Evolutionary conservation across 257 asterid species (phyloP), one percentile per base, ranked within the genome.

Genomic region (Nicotiana undulata): DNA sequence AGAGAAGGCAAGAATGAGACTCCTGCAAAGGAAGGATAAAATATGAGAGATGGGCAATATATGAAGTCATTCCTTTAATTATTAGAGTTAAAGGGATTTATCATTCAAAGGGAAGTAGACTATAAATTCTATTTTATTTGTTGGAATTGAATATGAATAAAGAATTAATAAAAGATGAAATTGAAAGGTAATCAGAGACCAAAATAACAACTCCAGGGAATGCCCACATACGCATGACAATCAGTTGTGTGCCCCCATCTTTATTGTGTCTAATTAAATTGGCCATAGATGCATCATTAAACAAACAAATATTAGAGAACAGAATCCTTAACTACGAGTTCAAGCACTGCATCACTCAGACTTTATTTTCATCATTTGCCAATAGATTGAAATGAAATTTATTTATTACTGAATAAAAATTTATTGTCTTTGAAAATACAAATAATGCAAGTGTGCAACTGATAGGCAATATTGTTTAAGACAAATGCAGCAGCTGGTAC

Each of bases 1-100:
- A 92, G 84, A 93, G 97, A 83, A 86, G 94, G 88, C 98, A 92
- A 75, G 91, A 87, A 88, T 80, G 77, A 82, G 94, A 91, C 86
- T 92, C 97, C 99, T 95, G 97, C 82, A 81, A 86, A 63, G 75
- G 77, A 63, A 80, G 22, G 16, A 53, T 24, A 67, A 80, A 81
- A 72, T 68, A 70, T 16, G 60, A 67, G 63, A 49, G 61, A 49
- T 74, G 79, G 60, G 68, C 72, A 79, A 76, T 31, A 70, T 55
- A 51, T 52, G 79, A 12, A 40, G 49, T 40, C 49, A 40, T 40
- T 40, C 49, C 49, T 40, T 8, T 40, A 2, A 40, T 40, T 8
- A 8, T 40, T 40, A 40, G 9, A 3, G 9, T 11, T 40, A 8
- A 40, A 40, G 49, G 49, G 49, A 40, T 9, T 40, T 40, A 40